Evolutionary conservation across 164 flowering plant genomes (phyloP), one percentile per base, ranked within the genome.

Genomic region (Macadamia integrifolia): DNA sequence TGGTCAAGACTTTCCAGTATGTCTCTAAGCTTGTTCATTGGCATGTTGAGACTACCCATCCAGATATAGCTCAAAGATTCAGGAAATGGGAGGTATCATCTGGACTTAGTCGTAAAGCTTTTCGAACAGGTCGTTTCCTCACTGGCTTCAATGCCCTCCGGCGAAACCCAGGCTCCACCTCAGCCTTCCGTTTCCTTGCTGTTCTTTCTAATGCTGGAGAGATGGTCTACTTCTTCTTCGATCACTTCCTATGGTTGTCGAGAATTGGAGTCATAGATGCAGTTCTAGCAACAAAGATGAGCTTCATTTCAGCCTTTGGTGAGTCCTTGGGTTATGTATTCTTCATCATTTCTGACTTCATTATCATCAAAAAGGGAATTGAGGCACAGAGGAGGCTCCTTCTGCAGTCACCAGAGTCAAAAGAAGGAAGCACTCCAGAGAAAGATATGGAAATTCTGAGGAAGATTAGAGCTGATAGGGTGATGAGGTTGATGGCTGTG

Each of bases 191-290:
- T 59, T 23, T 80, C 44, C 89, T 94, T 0, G 77, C 90, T 0
- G 80, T 89, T 28, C 82, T 91, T 0, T 85, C 89, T 40, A 89
- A 89, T 60, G 83, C 93, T 0, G 96, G 97, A 6, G 98, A 91
- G 67, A 93, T 91, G 97, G 87, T 91, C n/a, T 93, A 93, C 76
- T 93, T 90, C 86, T 91, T 91, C 64, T 93, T 93, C 64, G 98
- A 93, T 78, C 97, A 93, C 67, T 83, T 89, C 18, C 81, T 88
- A 3, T 93, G 97, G 98, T 46, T 93, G 60, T 81, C 97, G 23
- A 80, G 97, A 61, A 75, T 89, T 43, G 98, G 97, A 14, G 88
- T 82, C 2, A 40, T 93, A 58, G 91, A 90, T 17, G 55, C 89
- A 0, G 71, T 76, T 62, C 63, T 91, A 28, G 95, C 96, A 0